Evolutionary conservation across 208 protist genomes (phyloP), one percentile per base, ranked within the genome.

Genomic region (Leishmania gerbilli): DNA sequence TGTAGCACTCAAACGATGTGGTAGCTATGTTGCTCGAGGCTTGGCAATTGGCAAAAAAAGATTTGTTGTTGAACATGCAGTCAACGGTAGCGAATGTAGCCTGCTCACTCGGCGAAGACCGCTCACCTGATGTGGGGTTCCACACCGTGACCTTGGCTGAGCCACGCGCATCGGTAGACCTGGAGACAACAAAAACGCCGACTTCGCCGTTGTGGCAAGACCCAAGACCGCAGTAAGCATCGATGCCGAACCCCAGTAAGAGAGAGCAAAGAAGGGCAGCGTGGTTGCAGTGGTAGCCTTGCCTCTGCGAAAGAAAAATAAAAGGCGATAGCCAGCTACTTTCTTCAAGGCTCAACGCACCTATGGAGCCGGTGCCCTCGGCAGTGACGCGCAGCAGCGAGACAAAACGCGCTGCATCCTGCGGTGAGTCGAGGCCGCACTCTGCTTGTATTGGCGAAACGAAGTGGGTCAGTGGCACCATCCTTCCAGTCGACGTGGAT

Each of bases 11-110:
- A 83, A 98, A 98, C 4, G 89, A 92, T 34, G 72, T 82, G n/a
- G 85, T 84, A 42, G 76, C 69, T 31, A 96, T 80, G 74, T 56
- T 79, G 76, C 91, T 94, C 31, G 89, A 91, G 24, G 81, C 80
- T 76, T 98, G 95, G 80, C 90, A 89, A 78, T 98, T 98, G n/a
- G 95, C 97, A 69, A 92, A 98, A 72, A 98, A 97, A 4, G 84
- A 89, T 24, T 87, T 89, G 76, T 96, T 86, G 80, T 96, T 98
- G 84, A 98, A 98, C 7, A 96, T 42, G 81, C 93, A 97, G 56
- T 93, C 95, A 0, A 98, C 72, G 8, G 94, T 95, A 37, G 87
- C 78, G 62, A 91, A 93, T 15, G 84, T 55, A 68, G 91, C 92
- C 31, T 88, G 82, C 6, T 89, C 89, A 24, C 83, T 88, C 49